Conservation (phyloP, 163 green algal genomes). For the Scenedesmus sp. region DNA sequence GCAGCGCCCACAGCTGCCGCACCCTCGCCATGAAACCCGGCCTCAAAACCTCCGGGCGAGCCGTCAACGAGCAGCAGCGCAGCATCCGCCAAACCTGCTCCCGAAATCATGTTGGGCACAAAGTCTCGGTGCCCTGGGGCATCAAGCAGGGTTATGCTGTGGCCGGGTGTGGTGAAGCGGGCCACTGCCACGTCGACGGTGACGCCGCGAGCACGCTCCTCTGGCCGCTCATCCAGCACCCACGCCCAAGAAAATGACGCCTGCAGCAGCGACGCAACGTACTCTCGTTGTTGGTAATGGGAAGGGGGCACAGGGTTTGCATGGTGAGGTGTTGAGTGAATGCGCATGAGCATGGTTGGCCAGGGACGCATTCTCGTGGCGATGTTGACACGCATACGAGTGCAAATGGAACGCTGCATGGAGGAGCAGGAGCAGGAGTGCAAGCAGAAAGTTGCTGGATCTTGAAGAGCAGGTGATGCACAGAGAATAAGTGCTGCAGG, state of each 20-base stretch:
- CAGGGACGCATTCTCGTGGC: no score
- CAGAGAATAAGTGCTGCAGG: neutral
- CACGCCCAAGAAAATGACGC: constrained; percentile 96
- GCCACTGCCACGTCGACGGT: constrained; percentile 95
- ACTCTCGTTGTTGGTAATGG: neutral
- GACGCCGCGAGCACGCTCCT: constrained; percentile 94
- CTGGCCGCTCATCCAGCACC: constrained; percentile 93
- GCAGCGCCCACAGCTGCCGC: constrained; percentile 65
- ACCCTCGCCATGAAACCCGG: constrained; percentile 86
- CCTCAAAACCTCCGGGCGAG: constrained; percentile 93
- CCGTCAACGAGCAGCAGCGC: constrained; percentile 97
- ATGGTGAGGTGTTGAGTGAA: neutral
- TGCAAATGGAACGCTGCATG: no score
- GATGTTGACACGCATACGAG: no score
- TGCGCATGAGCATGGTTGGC: neutral
- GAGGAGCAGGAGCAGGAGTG: no score
- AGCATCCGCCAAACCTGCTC: constrained; percentile 92
- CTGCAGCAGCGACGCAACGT: constrained; percentile 52
- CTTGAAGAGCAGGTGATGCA: neutral
- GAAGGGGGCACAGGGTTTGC: neutral
- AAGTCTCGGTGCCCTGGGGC: constrained; percentile 98
- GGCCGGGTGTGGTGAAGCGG: constrained; percentile 68
- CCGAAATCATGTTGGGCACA: constrained; percentile 97
- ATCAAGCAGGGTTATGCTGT: constrained; percentile 93
- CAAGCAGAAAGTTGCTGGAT: neutral